Conservation (phyloP, 768 basidiomycete species). For the Macrolepiota dolichaula region DNA sequence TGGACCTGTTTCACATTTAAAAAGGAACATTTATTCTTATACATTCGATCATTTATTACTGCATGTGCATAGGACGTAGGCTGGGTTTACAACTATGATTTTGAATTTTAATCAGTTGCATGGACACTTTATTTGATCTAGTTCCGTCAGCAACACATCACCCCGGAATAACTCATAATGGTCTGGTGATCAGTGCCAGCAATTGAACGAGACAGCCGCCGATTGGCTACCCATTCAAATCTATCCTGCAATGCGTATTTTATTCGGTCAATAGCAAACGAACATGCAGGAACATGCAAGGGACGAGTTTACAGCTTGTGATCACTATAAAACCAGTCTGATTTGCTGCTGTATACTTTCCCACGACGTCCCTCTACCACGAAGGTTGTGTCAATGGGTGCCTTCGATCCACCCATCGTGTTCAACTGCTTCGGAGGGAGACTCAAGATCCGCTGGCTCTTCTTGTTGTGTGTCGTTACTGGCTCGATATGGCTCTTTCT, state of each 20-base stretch:
- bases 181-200: neutral
- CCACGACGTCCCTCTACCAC: neutral
- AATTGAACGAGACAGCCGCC: neutral
- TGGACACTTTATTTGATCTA: neutral
- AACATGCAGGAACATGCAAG: too few relatives aligned
- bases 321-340: neutral
- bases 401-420: neutral
- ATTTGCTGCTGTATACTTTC: neutral
- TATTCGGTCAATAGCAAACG: neutral
- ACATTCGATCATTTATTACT: neutral
- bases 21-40: neutral
- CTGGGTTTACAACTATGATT: neutral
- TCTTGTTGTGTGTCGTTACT: neutral
- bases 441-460: neutral
- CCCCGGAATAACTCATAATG: neutral
- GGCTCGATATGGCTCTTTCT: neutral
- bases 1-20: neutral
- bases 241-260: neutral
- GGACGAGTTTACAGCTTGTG: too few relatives aligned
- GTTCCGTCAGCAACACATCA: neutral
- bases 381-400: neutral
- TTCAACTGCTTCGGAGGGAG: constrained; percentile 2
- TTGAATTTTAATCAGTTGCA: neutral
- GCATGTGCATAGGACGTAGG: neutral
- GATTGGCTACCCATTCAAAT: neutral